phyloP scores from a whole-genome alignment of 805 yeast genomes.

The Maudiozyma turicensis region DNA sequence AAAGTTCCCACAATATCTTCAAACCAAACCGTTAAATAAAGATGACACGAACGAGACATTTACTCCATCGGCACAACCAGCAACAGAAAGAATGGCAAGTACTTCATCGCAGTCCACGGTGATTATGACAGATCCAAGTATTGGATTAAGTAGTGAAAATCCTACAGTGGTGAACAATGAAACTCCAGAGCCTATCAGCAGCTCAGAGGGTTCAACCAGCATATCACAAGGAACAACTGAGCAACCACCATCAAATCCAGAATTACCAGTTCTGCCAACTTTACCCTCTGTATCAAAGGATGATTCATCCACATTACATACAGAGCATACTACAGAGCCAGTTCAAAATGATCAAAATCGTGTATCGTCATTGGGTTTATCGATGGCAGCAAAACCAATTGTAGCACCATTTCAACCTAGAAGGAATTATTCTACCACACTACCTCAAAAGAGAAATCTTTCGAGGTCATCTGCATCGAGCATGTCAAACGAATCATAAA shows the following conservation, averaged over 20 bases:
- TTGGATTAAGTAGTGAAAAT: too few relatives aligned
- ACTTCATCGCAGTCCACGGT: neutral
- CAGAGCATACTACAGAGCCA: neutral
- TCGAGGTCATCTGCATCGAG: neutral
- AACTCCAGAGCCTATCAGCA: too few relatives aligned
- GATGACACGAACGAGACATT: neutral
- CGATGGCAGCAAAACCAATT: slow-evolving; percentile 2
- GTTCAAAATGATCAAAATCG: neutral
- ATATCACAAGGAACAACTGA: neutral
- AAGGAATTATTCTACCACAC: slow-evolving; percentile 16
- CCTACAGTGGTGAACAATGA: too few relatives aligned
- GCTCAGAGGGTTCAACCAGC: neutral
- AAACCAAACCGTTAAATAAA: neutral
- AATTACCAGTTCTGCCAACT: neutral
- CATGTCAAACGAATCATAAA: neutral
- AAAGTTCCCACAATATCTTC: slow-evolving; percentile 1
- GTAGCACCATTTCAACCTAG: slow-evolving; percentile 26
- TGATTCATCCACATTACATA: neutral
- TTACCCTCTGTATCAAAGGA: neutral
- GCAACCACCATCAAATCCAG: neutral
- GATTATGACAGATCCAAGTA: neutral
- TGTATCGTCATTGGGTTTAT: neutral
- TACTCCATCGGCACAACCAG: neutral
- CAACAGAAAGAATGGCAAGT: neutral
- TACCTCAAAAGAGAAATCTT: slow-evolving; percentile 25